Evolutionary conservation across 352 stramenopile genomes (phyloP).

Genomic region (Phytophthora cactorum): DNA sequence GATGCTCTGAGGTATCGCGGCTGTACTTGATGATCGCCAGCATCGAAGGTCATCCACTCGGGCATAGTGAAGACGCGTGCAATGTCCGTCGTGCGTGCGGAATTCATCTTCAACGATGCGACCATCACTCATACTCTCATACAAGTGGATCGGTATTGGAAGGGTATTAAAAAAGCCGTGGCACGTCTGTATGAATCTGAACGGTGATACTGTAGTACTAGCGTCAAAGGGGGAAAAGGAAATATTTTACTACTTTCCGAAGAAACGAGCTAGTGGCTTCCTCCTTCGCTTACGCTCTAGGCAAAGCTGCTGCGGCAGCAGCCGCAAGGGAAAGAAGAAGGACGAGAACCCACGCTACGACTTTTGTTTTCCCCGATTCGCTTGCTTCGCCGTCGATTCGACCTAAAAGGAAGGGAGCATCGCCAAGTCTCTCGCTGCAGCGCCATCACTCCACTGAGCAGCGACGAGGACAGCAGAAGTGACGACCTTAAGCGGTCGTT

Average conservation of each 20-base stretch:
- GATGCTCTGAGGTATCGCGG: too few species aligned
- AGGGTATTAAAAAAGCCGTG: too few species aligned
- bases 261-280: constrained; percentile 41
- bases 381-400: constrained; percentile 36
- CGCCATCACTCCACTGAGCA: background rate
- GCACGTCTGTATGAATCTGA: too few species aligned
- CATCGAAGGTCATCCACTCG: too few species aligned
- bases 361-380: constrained; percentile 31
- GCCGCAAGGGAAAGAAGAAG: constrained; percentile 41
- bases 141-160: too few species aligned
- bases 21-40: too few species aligned
- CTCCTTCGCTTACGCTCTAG: constrained; percentile 35
- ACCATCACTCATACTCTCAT: too few species aligned
- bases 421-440: constrained; percentile 14
- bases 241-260: constrained; percentile 62
- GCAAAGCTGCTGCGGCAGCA: constrained; percentile 35
- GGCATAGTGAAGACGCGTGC: too few species aligned
- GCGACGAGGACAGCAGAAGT: constrained; percentile 9
- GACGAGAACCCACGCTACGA: constrained; percentile 29
- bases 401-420: constrained; percentile 34
- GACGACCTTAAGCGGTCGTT: constrained; percentile 43
- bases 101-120: too few species aligned
- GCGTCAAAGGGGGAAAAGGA: constrained; percentile 32
- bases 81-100: too few species aligned
- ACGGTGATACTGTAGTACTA: too few species aligned